These are phyloP conservation scores for Phyllosticta capitalensis DNA, from an alignment of 2,329 filamentous ascomycete species.

Conservation along the genomic window DNA sequence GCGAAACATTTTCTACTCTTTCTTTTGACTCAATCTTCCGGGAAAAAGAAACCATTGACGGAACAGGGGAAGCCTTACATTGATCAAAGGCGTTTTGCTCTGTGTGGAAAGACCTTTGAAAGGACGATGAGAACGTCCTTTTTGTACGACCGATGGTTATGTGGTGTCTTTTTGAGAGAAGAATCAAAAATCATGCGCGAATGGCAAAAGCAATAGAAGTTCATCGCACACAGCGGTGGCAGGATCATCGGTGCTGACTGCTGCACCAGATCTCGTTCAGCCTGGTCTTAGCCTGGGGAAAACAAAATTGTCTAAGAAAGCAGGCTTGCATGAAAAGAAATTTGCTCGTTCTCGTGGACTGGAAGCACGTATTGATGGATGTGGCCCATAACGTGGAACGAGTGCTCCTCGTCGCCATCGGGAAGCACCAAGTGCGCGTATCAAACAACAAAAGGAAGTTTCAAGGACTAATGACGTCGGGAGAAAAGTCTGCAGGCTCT, in stretches of 20 bases:
- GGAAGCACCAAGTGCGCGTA: too few relatives aligned
- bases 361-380: neutral
- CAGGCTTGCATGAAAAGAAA: neutral
- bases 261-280: neutral
- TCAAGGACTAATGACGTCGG: neutral
- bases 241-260: neutral
- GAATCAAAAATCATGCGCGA: neutral
- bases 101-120: neutral
- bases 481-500: neutral
- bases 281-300: neutral
- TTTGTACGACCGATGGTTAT: neutral
- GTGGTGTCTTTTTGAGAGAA: neutral
- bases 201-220: neutral
- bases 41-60: neutral
- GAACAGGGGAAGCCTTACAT: neutral
- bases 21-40: neutral
- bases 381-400: neutral
- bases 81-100: neutral
- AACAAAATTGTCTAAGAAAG: neutral
- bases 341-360: neutral
- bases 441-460: too few relatives aligned
- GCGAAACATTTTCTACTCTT: neutral
- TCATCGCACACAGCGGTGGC: neutral
- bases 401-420: too few relatives aligned
- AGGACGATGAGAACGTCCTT: neutral